Evolutionary conservation across 257 asterid species (phyloP).

Genomic region (Lycium barbarum): DNA sequence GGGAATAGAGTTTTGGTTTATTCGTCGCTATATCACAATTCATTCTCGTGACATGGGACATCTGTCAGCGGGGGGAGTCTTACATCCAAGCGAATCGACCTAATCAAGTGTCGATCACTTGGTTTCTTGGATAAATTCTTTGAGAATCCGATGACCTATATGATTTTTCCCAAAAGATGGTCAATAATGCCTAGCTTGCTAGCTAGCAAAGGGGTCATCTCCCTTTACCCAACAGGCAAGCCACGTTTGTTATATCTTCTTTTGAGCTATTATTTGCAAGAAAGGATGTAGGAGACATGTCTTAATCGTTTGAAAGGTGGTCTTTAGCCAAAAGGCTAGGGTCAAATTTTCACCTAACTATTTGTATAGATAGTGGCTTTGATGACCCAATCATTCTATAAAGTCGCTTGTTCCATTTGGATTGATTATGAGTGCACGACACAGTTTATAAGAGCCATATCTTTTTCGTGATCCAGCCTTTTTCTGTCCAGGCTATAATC

Average conservation of each 20-base stretch:
- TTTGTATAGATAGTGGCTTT: slow-evolving; percentile 17
- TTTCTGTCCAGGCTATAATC: slow-evolving; percentile 15
- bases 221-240: slow-evolving; percentile 18
- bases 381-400: slow-evolving; percentile 21
- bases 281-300: neutral
- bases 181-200: neutral
- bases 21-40: too few species aligned
- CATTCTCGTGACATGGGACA: too few species aligned
- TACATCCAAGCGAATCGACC: neutral
- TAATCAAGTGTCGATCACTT: neutral
- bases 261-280: slow-evolving; percentile 19
- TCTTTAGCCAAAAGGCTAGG: neutral
- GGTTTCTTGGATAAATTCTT: neutral
- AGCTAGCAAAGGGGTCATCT: slow-evolving; percentile 21
- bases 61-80: too few species aligned
- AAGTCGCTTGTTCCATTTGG: slow-evolving; percentile 7
- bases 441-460: neutral
- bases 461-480: neutral
- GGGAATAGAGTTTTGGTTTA: too few species aligned
- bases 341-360: slow-evolving; percentile 20
- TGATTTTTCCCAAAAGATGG: neutral
- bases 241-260: slow-evolving; percentile 9
- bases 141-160: neutral
- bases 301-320: neutral
- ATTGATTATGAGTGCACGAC: neutral